These are phyloP conservation scores for Microbotryum scabiosae DNA, from an alignment of 1,284 basidiomycete species.

Conservation along the genomic window DNA sequence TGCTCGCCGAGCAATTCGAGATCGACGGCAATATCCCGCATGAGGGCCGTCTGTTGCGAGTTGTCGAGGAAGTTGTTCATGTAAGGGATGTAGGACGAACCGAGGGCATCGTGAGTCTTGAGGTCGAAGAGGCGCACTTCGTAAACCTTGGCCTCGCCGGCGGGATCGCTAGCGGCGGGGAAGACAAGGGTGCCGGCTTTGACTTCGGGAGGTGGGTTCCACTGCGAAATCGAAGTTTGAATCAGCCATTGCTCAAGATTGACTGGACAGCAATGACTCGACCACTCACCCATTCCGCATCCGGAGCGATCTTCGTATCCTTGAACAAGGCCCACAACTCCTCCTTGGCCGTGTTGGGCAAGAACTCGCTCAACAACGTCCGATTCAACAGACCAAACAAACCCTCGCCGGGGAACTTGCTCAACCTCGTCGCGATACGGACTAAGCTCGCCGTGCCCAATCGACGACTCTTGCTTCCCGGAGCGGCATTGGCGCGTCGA, in stretches of 20 bases:
- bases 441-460: slow-evolving; percentile 40
- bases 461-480: slow-evolving; percentile 35
- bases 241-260: not conserved
- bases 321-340: slow-evolving; percentile 34
- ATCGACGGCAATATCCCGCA: slow-evolving; percentile 39
- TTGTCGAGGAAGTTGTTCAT: slow-evolving; percentile 36
- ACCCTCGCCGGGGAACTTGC: slow-evolving; percentile 31
- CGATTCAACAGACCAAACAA: slow-evolving; percentile 36
- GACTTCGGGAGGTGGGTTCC: slow-evolving; percentile 22
- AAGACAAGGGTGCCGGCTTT: slow-evolving; percentile 24
- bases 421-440: slow-evolving; percentile 37
- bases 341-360: slow-evolving; percentile 38
- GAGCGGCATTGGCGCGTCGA: slow-evolving; percentile 29
- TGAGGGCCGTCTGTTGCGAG: slow-evolving; percentile 37
- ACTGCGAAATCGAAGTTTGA: slow-evolving; percentile 32
- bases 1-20: slow-evolving; percentile 38
- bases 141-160: not conserved
- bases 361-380: slow-evolving; percentile 38
- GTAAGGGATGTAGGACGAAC: slow-evolving; percentile 37
- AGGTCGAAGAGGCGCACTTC: slow-evolving; percentile 35
- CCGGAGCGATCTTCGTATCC: slow-evolving; percentile 32
- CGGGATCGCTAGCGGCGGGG: slow-evolving; percentile 14
- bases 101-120: slow-evolving; percentile 35
- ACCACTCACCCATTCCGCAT: slow-evolving; percentile 29
- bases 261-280: slow-evolving; percentile 1